Conservation (phyloP, 306 rosid species). For the Quercus robur region DNA sequence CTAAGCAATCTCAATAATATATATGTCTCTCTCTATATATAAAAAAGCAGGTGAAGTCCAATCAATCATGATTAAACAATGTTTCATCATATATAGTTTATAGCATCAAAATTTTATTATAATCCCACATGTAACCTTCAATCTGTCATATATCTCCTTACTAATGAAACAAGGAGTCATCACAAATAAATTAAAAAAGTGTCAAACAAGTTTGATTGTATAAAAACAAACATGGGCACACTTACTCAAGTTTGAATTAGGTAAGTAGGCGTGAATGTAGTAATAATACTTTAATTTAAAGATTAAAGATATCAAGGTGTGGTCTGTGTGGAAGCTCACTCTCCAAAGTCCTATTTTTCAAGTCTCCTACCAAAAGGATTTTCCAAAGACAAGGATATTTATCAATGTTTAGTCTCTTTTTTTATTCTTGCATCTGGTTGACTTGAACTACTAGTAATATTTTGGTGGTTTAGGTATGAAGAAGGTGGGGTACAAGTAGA, state of each 20-base stretch:
- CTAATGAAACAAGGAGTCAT: not conserved
- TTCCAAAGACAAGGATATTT: not conserved
- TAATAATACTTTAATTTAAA: not conserved
- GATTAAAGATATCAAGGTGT: conserved; percentile 20
- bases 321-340: conserved; percentile 31
- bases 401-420: not conserved
- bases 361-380: conserved; percentile 12
- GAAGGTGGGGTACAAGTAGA: not conserved
- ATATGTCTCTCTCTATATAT: too few relatives aligned
- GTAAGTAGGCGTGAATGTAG: conserved; percentile 21
- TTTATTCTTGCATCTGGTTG: not conserved
- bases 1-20: too few relatives aligned
- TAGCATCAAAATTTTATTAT: too few relatives aligned
- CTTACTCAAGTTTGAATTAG: conserved; percentile 15
- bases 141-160: not conserved
- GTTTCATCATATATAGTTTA: too few relatives aligned
- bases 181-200: not conserved
- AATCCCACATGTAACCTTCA: too few relatives aligned
- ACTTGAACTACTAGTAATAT: not conserved
- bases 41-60: too few relatives aligned
- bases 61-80: too few relatives aligned
- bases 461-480: not conserved
- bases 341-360: conserved; percentile 6
- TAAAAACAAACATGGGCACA: not conserved
- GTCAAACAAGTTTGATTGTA: conserved; percentile 5